Evolutionary conservation across 345 rosid genomes (phyloP).

Genomic region (Hibiscus tridactylites): DNA sequence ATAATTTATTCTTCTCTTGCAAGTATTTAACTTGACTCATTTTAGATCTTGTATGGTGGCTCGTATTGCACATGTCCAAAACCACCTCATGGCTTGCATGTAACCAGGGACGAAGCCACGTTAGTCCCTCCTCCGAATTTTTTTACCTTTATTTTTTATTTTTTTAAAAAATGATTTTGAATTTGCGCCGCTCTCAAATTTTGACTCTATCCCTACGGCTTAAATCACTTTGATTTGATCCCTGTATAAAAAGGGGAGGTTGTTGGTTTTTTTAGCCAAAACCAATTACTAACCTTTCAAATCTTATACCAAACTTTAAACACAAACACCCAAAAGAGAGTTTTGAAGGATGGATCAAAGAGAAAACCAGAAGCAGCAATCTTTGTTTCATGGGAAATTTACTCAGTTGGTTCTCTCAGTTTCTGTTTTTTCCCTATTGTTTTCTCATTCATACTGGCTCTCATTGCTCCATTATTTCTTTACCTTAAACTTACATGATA

Average conservation of each 20-base stretch:
- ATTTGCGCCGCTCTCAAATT: too few species aligned
- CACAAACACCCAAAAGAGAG: not conserved
- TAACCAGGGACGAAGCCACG: too few species aligned
- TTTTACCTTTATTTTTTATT: too few species aligned
- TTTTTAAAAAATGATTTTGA: too few species aligned
- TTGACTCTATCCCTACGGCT: too few species aligned
- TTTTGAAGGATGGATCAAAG: slow-evolving; percentile 25
- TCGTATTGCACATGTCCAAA: too few species aligned
- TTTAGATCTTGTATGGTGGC: too few species aligned
- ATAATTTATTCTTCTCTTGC: too few species aligned
- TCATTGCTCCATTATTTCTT: slow-evolving; percentile 23
- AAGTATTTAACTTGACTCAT: too few species aligned
- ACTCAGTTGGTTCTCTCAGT: slow-evolving; percentile 42
- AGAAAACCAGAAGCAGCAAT: slow-evolving; percentile 8
- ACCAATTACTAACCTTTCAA: not conserved
- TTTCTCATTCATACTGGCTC: slow-evolving; percentile 21
- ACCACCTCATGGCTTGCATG: too few species aligned
- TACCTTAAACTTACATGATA: slow-evolving; percentile 26
- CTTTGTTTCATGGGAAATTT: slow-evolving; percentile 28
- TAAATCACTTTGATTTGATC: not conserved
- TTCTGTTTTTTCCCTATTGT: slow-evolving; percentile 48
- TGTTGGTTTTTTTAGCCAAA: too few species aligned
- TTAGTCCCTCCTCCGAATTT: too few species aligned
- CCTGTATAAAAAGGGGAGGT: not conserved
- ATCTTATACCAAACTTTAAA: not conserved